These are phyloP conservation scores for Pleurotus eryngii DNA, from an alignment of 768 basidiomycete genomes.

Conservation along the genomic window DNA sequence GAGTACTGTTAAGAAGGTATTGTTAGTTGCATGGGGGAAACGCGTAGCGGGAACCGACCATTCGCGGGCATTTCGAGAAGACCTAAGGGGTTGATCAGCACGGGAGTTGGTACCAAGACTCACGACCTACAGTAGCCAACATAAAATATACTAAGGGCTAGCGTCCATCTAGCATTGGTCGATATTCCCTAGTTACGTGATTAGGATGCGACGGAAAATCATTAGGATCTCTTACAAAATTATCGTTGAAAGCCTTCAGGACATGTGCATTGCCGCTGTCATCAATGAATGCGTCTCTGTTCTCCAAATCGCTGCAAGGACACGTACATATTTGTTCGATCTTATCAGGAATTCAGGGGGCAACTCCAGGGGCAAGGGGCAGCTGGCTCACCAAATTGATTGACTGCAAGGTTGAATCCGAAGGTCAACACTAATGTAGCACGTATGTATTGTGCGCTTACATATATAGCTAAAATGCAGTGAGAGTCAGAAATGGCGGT, in stretches of 20 bases:
- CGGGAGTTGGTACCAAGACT: neutral
- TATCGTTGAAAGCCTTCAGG: constrained; percentile 46
- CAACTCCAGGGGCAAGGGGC: neutral
- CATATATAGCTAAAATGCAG: constrained; percentile 40
- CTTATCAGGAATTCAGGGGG: constrained; percentile 20
- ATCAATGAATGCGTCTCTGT: neutral
- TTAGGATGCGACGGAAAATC: neutral
- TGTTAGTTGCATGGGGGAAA: neutral
- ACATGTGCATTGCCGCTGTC: constrained; percentile 55
- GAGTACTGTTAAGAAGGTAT: constrained; percentile 33
- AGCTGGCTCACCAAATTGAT: constrained; percentile 39
- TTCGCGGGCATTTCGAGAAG: constrained; percentile 58
- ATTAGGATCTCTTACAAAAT: constrained; percentile 36
- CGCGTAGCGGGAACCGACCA: constrained; percentile 23
- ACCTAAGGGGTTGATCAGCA: constrained; percentile 22
- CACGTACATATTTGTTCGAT: constrained; percentile 54
- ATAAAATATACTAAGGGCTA: constrained; percentile 56
- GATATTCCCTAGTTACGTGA: constrained; percentile 38
- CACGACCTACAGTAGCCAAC: constrained; percentile 51
- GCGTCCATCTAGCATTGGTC: constrained; percentile 52
- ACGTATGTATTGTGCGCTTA: constrained; percentile 22
- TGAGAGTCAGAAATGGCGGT: neutral
- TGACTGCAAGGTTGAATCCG: constrained; percentile 29
- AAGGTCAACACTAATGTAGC: neutral
- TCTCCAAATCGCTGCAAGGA: neutral